Base-by-base conservation (phyloP, 2,329 filamentous ascomycete species). In the Sclerotinia minor region DNA sequence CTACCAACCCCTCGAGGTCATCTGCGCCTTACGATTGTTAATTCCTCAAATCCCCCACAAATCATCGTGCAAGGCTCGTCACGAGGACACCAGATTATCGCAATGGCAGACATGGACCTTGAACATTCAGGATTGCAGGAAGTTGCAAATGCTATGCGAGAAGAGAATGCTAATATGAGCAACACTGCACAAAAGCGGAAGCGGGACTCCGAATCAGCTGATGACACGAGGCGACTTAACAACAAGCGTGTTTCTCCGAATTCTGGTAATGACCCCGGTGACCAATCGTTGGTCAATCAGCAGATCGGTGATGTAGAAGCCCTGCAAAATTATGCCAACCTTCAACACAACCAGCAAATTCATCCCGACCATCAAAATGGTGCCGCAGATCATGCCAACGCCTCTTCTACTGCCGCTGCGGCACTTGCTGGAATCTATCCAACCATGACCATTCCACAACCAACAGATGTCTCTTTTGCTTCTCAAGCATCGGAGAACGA, bases 321-420 rank as follows among this genome's bases (percentile, higher is more conserved):
- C 66, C 69, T 78, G 61, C 76, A 78, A 71, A 75, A 77, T 60
- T 78, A 76, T 70, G 75, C 72, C 65, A 79, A 81, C 41, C 76
- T 84, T 47, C 82, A 84, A 54, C 65, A 67, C 44, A 81, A 83
- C 52, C 81, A 83, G 64, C 80, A 82, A 71, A 69, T 70, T 50
- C 69, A 72, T 58, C 79, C 82, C 50, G 81, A 80, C 13, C 80
- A 82, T 59, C 84, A 85, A 70, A 87, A 86, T 71, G 84, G 83
- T 67, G 79, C 83, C 54, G 78, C 81, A 67, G 81, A 80, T 75
- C 82, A 77, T 75, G 79, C 80, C 21, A 68, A 65, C 49, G 72
- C 72, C 64, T 82, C 80, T 71, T 87, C 87, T 59, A 89, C 87
- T 52, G 87, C 87, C 61, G 86, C 85, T 26, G 87, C 87, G 65